Evolutionary conservation across 1,284 basidiomycete species (phyloP).

Genomic region (Paramarasmius palmivorus): DNA sequence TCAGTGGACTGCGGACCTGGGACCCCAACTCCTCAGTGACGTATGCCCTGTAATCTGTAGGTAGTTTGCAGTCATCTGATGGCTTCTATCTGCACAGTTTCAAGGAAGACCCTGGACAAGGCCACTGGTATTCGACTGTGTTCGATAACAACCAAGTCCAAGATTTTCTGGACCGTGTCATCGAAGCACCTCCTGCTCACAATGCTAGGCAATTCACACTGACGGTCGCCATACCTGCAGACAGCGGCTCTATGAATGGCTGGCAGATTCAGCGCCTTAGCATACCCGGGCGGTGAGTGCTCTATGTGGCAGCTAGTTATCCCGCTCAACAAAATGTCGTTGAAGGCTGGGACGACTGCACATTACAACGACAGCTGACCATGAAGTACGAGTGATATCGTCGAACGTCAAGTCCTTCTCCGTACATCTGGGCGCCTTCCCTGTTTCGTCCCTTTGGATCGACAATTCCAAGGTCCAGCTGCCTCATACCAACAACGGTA

Average conservation of each 20-base stretch:
- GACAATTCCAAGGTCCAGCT: constrained; percentile 17
- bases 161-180: constrained; percentile 48
- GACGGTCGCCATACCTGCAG: constrained; percentile 63
- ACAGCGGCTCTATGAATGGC: constrained; percentile 66
- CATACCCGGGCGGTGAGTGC: constrained; percentile 63
- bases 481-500: background rate
- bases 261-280: constrained; percentile 57
- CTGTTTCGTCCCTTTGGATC: constrained; percentile 16
- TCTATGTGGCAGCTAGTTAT: background rate
- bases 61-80: background rate
- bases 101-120: constrained; percentile 60
- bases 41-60: constrained; percentile 35
- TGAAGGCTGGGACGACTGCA: constrained; percentile 14
- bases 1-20: constrained; percentile 59
- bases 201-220: constrained; percentile 53
- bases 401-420: constrained; percentile 27
- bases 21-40: constrained; percentile 48
- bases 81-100: constrained; percentile 37
- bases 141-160: constrained; percentile 58
- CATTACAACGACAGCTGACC: constrained; percentile 9
- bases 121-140: constrained; percentile 71
- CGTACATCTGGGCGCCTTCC: constrained; percentile 14
- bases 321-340: constrained; percentile 29
- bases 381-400: constrained; percentile 17
- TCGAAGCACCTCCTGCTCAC: constrained; percentile 15